These are phyloP conservation scores for Penicillium thymicola DNA, from an alignment of 2,329 filamentous ascomycete species.

Conservation along the genomic window DNA sequence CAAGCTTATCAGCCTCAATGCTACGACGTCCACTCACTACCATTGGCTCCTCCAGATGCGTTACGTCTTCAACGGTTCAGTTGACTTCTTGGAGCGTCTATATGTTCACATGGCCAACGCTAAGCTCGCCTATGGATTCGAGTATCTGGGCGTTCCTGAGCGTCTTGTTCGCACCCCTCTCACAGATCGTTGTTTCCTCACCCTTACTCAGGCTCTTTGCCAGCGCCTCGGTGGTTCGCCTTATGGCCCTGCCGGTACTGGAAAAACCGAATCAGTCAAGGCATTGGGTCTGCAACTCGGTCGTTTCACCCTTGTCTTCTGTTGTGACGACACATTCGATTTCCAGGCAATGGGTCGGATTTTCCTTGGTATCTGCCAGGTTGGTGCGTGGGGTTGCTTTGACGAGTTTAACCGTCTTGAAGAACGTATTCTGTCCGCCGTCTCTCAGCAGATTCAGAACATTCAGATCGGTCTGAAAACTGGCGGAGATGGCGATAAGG, in stretches of 20 bases:
- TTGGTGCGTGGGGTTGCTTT: slow-evolving; percentile 99
- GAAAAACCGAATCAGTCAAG: slow-evolving; percentile 99
- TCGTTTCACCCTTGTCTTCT: slow-evolving; percentile 97
- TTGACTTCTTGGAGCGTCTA: slow-evolving; percentile 77
- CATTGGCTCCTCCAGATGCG: slow-evolving; percentile 97
- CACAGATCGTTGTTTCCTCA: slow-evolving; percentile 97
- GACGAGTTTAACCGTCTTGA: slow-evolving; percentile 99
- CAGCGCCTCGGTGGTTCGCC: slow-evolving; percentile 95
- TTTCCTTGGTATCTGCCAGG: slow-evolving; percentile 97
- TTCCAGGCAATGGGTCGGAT: slow-evolving; percentile 99
- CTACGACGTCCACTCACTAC: slow-evolving; percentile 74
- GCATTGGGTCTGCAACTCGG: slow-evolving; percentile 93
- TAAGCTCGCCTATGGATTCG: slow-evolving; percentile 91
- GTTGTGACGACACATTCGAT: slow-evolving; percentile 98
- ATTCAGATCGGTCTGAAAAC: slow-evolving; percentile 95
- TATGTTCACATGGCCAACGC: slow-evolving; percentile 97
- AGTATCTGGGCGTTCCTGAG: slow-evolving; percentile 95
- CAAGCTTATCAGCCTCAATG: slow-evolving; percentile 73
- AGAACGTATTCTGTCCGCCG: slow-evolving; percentile 93
- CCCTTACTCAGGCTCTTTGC: slow-evolving; percentile 90
- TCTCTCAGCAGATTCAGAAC: slow-evolving; percentile 98
- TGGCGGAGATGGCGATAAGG: slow-evolving; percentile 72
- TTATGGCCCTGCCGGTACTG: slow-evolving; percentile 94
- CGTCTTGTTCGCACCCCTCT: slow-evolving; percentile 93
- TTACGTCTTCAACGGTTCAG: slow-evolving; percentile 80